Evolutionary conservation across 768 basidiomycete genomes (phyloP).

Genomic region (Boletus sensibilis): DNA sequence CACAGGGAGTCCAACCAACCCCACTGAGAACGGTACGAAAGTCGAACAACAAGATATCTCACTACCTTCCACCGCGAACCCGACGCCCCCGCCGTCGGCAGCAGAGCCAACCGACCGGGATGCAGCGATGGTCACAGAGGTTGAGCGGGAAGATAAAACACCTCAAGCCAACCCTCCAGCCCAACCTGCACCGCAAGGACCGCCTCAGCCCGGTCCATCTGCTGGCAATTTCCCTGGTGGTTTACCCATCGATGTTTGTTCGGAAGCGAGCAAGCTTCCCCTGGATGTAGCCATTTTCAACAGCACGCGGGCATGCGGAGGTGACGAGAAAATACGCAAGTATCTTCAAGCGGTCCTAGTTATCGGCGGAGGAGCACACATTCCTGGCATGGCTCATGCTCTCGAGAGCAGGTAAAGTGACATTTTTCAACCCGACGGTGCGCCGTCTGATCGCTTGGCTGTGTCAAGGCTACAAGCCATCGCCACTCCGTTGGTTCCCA

Average conservation of each 20-base stretch:
- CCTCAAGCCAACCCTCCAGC: slow-evolving; percentile 27
- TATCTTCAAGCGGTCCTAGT: slow-evolving; percentile 86
- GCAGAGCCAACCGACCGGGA: slow-evolving; percentile 26
- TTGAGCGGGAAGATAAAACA: slow-evolving; percentile 42
- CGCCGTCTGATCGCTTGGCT: slow-evolving; percentile 4
- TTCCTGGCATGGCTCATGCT: slow-evolving; percentile 82
- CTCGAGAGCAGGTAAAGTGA: slow-evolving; percentile 73
- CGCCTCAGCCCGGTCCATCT: slow-evolving; percentile 22
- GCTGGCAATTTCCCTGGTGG: slow-evolving; percentile 39
- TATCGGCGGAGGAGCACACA: slow-evolving; percentile 78
- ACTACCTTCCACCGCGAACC: slow-evolving; percentile 33
- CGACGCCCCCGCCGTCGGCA: slow-evolving; percentile 29
- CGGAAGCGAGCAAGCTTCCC: slow-evolving; percentile 87
- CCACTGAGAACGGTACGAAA: slow-evolving; percentile 28
- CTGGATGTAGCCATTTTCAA: slow-evolving; percentile 93
- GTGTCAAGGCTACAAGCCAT: slow-evolving; percentile 65
- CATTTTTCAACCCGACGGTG: not conserved
- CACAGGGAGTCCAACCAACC: slow-evolving; percentile 24
- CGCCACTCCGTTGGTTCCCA: slow-evolving; percentile 74
- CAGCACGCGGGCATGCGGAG: slow-evolving; percentile 81
- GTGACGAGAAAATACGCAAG: slow-evolving; percentile 87
- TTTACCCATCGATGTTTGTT: slow-evolving; percentile 70
- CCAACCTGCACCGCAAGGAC: slow-evolving; percentile 17
- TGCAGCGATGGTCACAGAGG: slow-evolving; percentile 46
- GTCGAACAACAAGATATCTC: slow-evolving; percentile 37